Percentiles rank a stretch among this genome's conserved stretches.
Conservation (phyloP, 139 green algal genomes). For the Closterium sp. region DNA sequence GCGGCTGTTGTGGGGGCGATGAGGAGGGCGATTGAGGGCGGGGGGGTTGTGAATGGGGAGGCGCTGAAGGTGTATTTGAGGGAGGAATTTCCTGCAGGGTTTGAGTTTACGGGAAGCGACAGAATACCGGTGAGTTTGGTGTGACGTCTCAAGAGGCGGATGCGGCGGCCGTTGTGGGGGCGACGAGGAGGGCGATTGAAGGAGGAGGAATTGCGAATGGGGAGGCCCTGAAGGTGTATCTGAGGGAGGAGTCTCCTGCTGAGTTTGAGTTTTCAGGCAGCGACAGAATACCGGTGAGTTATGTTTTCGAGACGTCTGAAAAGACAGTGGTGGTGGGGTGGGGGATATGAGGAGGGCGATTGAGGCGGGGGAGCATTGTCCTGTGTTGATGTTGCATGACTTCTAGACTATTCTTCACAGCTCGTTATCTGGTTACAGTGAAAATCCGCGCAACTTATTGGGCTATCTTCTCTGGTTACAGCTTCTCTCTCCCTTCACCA, state of each 20-base stretch:
- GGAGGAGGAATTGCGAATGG: too few relatives aligned
- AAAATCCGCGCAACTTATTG: too few relatives aligned
- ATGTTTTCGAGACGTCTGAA: too few relatives aligned
- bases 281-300: constrained; percentile 18
- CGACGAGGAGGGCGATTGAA: not conserved
- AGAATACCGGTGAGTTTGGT: constrained; percentile 10
- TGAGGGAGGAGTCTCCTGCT: constrained; percentile 25
- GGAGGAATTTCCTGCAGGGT: not conserved
- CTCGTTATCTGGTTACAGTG: too few relatives aligned
- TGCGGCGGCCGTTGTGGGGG: not conserved
- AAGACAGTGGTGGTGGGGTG: too few relatives aligned
- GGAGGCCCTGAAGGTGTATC: constrained; percentile 5
- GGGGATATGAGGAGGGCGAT: too few relatives aligned
- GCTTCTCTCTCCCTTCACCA: not conserved
- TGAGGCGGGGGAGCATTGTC: too few relatives aligned
- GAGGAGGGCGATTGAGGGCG: not conserved
- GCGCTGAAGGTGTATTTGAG: constrained; percentile 5
- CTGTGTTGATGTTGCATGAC: too few relatives aligned
- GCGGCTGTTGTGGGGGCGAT: not conserved
- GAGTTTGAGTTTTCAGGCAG: constrained; percentile 31
- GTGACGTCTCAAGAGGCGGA: not conserved
- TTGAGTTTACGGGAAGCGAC: not conserved
- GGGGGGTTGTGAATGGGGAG: constrained; percentile 7
- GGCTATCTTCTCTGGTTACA: too few relatives aligned
- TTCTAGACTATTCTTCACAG: too few relatives aligned